Evolutionary conservation across 2,329 filamentous ascomycete species (phyloP), one percentile per base, ranked within the genome.

Genomic region (Claviceps sp.): DNA sequence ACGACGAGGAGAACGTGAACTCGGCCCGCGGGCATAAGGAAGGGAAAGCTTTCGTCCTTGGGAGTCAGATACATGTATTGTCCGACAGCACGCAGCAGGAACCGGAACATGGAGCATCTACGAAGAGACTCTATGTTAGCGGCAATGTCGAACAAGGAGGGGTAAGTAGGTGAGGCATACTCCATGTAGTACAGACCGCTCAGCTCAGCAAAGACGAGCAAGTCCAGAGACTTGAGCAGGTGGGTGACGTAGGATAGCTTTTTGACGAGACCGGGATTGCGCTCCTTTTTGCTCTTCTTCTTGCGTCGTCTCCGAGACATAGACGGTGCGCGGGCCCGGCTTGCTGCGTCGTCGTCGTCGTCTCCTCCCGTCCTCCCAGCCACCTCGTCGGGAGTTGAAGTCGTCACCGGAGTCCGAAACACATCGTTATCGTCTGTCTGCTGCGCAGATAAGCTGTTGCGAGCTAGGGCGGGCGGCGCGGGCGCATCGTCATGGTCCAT

Each of bases 131-230:
- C 8, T 18, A 16, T 48, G 9, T 48, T 41, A 48, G 47, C 37
- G 41, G 16, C 18, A 18, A 16, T 26, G 24, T 48, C 5, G 16
- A 40, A 8, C 22, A 22, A 47, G 22, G 26, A 4, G 22, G 43
- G 14, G 16, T 9, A 16, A n/a, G 16, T 7, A 34, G 18, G n/a
- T 11, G 46, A 38, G 16, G 63, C 76, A 52, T 71, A 85, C 82
- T 86, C 82, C 76, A 85, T 80, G 63, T 85, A 85, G 63, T 86
- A 86, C 58, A 85, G 59, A 44, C 76, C 73, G 60, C 78, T 82
- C 52, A 85, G 69, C 68, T 85, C 80, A 42, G 76, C 77, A 63
- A 81, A 82, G 48, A 84, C 75, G 46, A 84, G 61, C 59, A 77
- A 74, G 67, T 86, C 82, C 54, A 85, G 69, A 55, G 74, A 78